A percentile compares a stretch with the other conserved stretches of the same genome.
These are phyloP conservation scores for Phanerochaete sordida DNA, from an alignment of 768 basidiomycete species.

Conservation along the genomic window DNA sequence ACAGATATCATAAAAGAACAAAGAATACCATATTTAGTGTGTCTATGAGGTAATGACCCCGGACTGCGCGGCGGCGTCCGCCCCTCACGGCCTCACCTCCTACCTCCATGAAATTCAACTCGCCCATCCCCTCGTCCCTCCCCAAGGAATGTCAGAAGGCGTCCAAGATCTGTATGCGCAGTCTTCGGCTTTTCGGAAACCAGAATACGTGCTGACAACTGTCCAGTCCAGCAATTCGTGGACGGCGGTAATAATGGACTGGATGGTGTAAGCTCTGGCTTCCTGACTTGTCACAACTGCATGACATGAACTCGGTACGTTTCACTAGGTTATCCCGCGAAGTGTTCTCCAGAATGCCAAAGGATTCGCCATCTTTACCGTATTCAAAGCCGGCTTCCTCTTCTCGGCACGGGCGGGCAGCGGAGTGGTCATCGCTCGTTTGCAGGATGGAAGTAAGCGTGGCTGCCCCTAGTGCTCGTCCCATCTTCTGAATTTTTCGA, in stretches of 20 bases:
- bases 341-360: conserved; percentile 52
- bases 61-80: not conserved
- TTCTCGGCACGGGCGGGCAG: conserved; percentile 80
- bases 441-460: conserved; percentile 75
- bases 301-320: conserved; percentile 10
- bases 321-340: conserved; percentile 50
- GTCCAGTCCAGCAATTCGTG: conserved; percentile 78
- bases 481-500: not conserved
- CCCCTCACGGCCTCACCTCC: not conserved
- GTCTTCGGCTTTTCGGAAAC: not conserved
- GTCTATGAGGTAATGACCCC: not conserved
- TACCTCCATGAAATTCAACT: conserved; percentile 43
- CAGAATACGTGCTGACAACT: not conserved
- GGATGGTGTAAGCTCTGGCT: conserved; percentile 55
- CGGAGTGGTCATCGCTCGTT: conserved; percentile 83
- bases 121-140: conserved; percentile 54
- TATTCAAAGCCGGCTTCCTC: conserved; percentile 68
- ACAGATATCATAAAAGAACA: not conserved
- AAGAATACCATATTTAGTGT: not conserved
- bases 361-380: conserved; percentile 89
- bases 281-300: not conserved
- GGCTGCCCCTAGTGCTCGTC: not conserved
- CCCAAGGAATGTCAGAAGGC: conserved; percentile 87
- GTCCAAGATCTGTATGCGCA: conserved; percentile 73
- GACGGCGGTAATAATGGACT: conserved; percentile 78